Conservation (phyloP, 2,329 filamentous ascomycete species). For the Lachnum nothofagi region DNA sequence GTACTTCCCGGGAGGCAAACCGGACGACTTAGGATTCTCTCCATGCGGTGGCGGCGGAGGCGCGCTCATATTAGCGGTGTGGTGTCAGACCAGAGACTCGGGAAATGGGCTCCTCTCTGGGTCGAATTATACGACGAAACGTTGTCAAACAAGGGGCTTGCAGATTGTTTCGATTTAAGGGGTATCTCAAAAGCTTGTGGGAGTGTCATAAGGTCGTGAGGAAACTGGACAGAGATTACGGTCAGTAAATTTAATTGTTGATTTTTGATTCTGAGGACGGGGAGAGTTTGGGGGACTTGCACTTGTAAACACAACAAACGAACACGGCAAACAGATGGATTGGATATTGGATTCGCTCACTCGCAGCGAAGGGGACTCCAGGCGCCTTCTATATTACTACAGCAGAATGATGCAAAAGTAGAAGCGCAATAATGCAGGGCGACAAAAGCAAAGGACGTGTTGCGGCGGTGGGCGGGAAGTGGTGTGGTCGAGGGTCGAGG, state of each 20-base stretch:
- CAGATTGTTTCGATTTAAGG: conserved; percentile 2
- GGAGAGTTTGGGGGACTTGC: conserved; percentile 12
- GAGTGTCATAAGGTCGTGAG: conserved; percentile 25
- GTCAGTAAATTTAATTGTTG: conserved; percentile 13
- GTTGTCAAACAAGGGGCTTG: background rate
- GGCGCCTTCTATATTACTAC: no score
- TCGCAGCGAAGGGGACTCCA: no score
- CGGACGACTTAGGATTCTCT: conserved; percentile 64
- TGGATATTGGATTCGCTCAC: no score
- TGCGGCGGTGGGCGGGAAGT: background rate
- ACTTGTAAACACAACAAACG: conserved; percentile 7
- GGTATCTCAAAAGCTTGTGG: conserved; percentile 22
- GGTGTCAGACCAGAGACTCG: conserved; percentile 9
- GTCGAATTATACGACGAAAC: background rate
- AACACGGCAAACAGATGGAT: conserved; percentile 2
- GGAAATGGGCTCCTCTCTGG: background rate
- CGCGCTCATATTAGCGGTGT: conserved; percentile 33
- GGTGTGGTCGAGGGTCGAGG: no score
- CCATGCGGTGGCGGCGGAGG: conserved; percentile 86
- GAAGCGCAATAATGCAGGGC: background rate
- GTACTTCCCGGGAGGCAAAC: conserved; percentile 83
- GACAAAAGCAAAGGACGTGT: background rate
- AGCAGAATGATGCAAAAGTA: no score
- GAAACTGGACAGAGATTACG: conserved; percentile 7
- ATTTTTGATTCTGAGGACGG: no score